Conservation (phyloP, 192 early-diverging fungal genomes). For the Coemansia sp. region DNA sequence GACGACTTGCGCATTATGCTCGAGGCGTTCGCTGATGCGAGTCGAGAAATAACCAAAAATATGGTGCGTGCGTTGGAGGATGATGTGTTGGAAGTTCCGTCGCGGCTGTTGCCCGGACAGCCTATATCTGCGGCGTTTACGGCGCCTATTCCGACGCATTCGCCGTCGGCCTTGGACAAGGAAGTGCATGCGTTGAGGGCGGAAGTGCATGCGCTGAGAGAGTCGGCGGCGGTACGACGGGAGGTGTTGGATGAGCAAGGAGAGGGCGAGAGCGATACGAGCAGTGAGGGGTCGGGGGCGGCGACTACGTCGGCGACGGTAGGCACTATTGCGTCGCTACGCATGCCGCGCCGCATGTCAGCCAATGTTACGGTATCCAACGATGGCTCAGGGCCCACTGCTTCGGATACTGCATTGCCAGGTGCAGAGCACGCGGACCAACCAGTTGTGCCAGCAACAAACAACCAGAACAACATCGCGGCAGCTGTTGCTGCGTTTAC, state of each 20-base stretch:
- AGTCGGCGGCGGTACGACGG: slow-evolving; percentile 14
- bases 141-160: slow-evolving; percentile 67
- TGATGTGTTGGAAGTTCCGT: slow-evolving; percentile 65
- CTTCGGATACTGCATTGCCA: background rate
- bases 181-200: slow-evolving; percentile 44
- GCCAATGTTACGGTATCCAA: background rate
- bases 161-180: slow-evolving; percentile 31
- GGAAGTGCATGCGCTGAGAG: slow-evolving; percentile 25
- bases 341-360: slow-evolving; percentile 20
- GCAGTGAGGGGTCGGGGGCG: slow-evolving; percentile 22
- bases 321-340: slow-evolving; percentile 26
- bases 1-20: slow-evolving; percentile 86
- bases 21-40: slow-evolving; percentile 88
- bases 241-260: slow-evolving; percentile 11
- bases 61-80: slow-evolving; percentile 88
- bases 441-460: background rate
- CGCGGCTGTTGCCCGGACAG: slow-evolving; percentile 56
- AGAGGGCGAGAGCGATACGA: slow-evolving; percentile 4
- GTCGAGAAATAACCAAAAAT: slow-evolving; percentile 84
- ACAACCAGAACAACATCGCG: slow-evolving; percentile 14
- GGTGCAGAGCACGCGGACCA: background rate
- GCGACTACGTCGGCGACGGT: slow-evolving; percentile 43
- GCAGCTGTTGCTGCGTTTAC: slow-evolving; percentile 13
- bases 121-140: slow-evolving; percentile 90
- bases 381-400: background rate